Evolutionary conservation across 2,329 filamentous ascomycete genomes (phyloP).

Genomic region (Chrysoporthe deuterocubensis): DNA sequence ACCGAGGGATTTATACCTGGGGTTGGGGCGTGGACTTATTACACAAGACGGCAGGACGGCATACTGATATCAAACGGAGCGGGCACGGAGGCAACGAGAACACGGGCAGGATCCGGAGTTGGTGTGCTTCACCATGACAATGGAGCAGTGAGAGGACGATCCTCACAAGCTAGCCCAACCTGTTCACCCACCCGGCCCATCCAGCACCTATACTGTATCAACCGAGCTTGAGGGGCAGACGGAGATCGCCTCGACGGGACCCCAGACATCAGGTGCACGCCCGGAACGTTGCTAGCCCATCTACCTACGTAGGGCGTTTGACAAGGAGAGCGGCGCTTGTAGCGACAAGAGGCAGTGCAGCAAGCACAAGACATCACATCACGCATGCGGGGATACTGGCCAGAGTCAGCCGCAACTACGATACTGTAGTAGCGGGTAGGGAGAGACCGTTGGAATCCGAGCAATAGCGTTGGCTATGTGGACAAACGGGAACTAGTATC

Average conservation of each 20-base stretch:
- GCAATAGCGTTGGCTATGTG: background rate
- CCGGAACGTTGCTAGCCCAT: background rate
- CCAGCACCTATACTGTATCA: background rate
- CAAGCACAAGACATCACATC: background rate
- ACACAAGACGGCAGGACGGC: background rate
- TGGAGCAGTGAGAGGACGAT: background rate
- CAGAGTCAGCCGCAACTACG: too few relatives aligned
- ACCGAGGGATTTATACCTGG: constrained; percentile 21
- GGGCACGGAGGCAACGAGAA: constrained; percentile 14
- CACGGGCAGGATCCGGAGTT: background rate
- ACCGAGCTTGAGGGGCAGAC: background rate
- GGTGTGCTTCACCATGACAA: background rate
- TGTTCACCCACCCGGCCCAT: background rate
- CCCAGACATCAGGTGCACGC: background rate
- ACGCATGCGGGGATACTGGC: too few relatives aligned
- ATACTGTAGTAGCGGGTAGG: too few relatives aligned
- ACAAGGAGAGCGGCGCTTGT: too few relatives aligned
- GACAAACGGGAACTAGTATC: background rate
- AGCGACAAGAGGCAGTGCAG: constrained; percentile 5
- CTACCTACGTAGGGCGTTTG: background rate
- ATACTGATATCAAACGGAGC: background rate
- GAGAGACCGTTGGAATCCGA: too few relatives aligned
- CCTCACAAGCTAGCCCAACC: background rate
- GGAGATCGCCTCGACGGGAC: background rate
- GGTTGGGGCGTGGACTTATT: background rate